Conservation (phyloP, 1,139 yeast species). For the Hansenula lynferdii region DNA sequence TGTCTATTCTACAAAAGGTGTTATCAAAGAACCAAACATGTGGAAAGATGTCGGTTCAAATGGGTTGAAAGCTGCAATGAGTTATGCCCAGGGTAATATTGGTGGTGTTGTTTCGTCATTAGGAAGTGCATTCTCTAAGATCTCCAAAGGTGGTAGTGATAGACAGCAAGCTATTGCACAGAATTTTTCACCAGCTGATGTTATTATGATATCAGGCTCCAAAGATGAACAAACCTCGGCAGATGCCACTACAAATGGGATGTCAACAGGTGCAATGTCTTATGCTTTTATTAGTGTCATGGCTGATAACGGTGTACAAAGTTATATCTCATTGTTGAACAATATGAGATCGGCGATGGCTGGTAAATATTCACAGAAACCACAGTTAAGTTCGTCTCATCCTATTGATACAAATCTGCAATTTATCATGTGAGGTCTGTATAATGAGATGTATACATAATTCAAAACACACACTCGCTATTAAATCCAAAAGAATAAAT, state of each 20-base stretch:
- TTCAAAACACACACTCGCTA: no score
- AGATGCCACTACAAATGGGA: conserved; percentile 60
- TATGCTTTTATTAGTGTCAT: conserved; percentile 77
- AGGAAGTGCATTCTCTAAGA: conserved; percentile 35
- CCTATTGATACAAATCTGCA: conserved; percentile 73
- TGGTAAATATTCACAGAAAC: conserved; percentile 75
- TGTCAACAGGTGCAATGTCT: conserved; percentile 91
- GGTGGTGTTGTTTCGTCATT: conserved; percentile 43
- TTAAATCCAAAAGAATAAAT: no score
- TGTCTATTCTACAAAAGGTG: conserved; percentile 87
- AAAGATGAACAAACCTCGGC: conserved; percentile 68
- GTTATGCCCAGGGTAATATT: conserved; percentile 70
- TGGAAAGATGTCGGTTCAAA: conserved; percentile 82
- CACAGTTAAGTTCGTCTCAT: conserved; percentile 79
- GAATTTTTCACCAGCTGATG: conserved; percentile 87
- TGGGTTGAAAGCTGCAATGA: conserved; percentile 65
- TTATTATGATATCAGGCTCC: conserved; percentile 81
- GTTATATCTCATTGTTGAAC: conserved; percentile 70
- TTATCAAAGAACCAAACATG: conserved; percentile 82
- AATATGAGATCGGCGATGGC: conserved; percentile 67
- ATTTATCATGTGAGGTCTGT: conserved; percentile 41
- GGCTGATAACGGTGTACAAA: conserved; percentile 60
- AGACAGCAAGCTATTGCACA: conserved; percentile 40
- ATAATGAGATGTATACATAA: no score
- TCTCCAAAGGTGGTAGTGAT: conserved; percentile 14